Conservation (phyloP, 2,329 filamentous ascomycete genomes). For the Sporothrix euskadiensis region DNA sequence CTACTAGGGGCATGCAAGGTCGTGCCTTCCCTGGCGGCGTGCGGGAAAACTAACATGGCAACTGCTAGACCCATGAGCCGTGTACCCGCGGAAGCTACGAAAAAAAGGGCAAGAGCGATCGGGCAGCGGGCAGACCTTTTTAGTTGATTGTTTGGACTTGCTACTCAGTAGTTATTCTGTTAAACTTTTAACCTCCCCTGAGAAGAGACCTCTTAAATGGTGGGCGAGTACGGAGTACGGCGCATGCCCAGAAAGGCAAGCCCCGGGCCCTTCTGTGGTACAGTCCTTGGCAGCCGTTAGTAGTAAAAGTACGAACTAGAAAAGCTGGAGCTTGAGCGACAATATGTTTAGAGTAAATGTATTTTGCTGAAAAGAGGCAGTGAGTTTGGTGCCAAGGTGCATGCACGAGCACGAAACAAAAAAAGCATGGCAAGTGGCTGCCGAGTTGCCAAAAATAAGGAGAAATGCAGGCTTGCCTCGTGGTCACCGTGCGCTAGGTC, state of each 20-base stretch:
- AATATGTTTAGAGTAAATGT: not conserved
- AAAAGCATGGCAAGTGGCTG: not conserved
- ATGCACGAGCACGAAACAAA: not conserved
- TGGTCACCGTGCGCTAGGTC: slow-evolving; percentile 21
- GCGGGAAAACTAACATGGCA: not conserved
- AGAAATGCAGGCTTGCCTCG: slow-evolving; percentile 18
- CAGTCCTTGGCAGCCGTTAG: not conserved
- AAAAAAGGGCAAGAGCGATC: not conserved
- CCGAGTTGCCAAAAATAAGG: not conserved
- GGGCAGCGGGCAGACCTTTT: not conserved
- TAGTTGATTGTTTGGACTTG: not conserved
- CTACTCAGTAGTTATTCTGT: not conserved
- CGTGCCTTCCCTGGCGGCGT: not conserved
- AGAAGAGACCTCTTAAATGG: not conserved
- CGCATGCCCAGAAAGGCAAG: not conserved
- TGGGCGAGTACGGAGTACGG: not conserved
- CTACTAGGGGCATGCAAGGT: not conserved
- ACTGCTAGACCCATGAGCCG: not conserved
- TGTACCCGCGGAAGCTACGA: not conserved
- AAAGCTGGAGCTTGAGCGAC: not conserved
- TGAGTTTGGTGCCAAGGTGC: too few species aligned
- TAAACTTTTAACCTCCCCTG: not conserved
- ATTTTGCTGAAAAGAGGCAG: too few species aligned
- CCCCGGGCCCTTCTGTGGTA: not conserved
- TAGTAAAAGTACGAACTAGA: not conserved